Percentiles rank a stretch among this genome's conserved stretches.
These are phyloP conservation scores for Lolium perenne DNA, from an alignment of 176 grass and related monocot species.

Conservation along the genomic window DNA sequence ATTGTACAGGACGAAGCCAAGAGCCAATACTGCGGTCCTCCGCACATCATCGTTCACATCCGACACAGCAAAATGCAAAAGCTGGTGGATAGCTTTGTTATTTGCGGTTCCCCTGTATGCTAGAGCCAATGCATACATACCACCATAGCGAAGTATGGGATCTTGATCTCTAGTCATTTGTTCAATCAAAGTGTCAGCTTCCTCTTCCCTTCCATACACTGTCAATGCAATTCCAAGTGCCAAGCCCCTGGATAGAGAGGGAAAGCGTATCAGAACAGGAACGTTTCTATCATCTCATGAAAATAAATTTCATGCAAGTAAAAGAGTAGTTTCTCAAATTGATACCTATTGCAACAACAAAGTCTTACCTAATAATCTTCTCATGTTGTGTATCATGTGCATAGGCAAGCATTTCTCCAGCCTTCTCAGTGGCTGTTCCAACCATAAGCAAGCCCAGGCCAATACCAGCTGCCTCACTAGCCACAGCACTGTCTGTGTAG, in stretches of 20 bases:
- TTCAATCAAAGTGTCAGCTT: conserved; percentile 94
- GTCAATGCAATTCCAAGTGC: conserved; percentile 93
- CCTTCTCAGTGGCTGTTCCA: conserved; percentile 90
- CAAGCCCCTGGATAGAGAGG: conserved; percentile 64
- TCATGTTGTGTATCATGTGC: conserved; percentile 99
- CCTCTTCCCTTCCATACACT: conserved; percentile 97
- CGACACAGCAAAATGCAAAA: conserved; percentile 97
- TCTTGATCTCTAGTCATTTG: conserved; percentile 99
- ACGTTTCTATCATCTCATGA: neutral
- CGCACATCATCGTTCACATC: conserved; percentile 99
- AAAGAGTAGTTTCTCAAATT: neutral
- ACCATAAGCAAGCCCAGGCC: conserved; percentile 98
- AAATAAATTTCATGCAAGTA: neutral
- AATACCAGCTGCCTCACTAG: conserved; percentile 97
- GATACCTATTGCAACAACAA: neutral
- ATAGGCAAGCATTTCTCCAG: conserved; percentile 94
- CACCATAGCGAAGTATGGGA: conserved; percentile 98
- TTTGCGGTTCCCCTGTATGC: conserved; percentile 97
- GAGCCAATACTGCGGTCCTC: conserved; percentile 93
- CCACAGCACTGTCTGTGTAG: conserved; percentile 93
- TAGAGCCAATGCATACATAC: conserved; percentile 97
- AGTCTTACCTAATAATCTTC: conserved; percentile 87
- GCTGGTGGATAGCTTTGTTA: conserved; percentile 97
- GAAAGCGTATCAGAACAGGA: conserved; percentile 34
- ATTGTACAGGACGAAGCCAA: conserved; percentile 96